Evolutionary conservation across 164 flowering plant species (phyloP).

Genomic region (Nymphaea colorata): DNA sequence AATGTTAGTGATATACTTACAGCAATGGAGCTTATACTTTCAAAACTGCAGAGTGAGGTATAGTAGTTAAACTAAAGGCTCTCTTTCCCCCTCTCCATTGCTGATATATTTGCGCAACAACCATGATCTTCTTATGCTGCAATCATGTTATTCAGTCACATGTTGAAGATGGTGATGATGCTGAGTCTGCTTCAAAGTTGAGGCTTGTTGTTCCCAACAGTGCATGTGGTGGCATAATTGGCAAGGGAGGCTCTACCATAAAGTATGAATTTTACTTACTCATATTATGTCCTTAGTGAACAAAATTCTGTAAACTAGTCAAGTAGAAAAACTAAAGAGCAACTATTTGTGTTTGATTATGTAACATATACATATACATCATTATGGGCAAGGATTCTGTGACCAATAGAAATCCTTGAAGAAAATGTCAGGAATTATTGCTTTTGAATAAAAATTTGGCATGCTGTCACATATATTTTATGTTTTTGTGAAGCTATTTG

Average conservation of each 20-base stretch:
- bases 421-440: too few species aligned
- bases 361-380: too few species aligned
- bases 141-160: slow-evolving; percentile 32
- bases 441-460: too few species aligned
- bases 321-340: too few species aligned
- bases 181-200: slow-evolving; percentile 61
- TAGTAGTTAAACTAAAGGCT: too few species aligned
- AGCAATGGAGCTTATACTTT: slow-evolving; percentile 75
- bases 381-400: not conserved
- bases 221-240: slow-evolving; percentile 94
- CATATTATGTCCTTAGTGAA: not conserved
- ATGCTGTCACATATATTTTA: too few species aligned
- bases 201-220: slow-evolving; percentile 86
- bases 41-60: slow-evolving; percentile 84
- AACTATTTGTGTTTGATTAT: too few species aligned
- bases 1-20: slow-evolving; percentile 41
- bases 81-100: not conserved
- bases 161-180: slow-evolving; percentile 58
- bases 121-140: not conserved
- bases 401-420: too few species aligned
- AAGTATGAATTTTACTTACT: slow-evolving; percentile 34
- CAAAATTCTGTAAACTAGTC: not conserved
- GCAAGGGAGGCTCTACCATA: slow-evolving; percentile 90
- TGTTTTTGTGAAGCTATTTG: too few species aligned
- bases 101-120: not conserved